Conservation (phyloP, 257 asterid species). For the Buddleja alternifolia region DNA sequence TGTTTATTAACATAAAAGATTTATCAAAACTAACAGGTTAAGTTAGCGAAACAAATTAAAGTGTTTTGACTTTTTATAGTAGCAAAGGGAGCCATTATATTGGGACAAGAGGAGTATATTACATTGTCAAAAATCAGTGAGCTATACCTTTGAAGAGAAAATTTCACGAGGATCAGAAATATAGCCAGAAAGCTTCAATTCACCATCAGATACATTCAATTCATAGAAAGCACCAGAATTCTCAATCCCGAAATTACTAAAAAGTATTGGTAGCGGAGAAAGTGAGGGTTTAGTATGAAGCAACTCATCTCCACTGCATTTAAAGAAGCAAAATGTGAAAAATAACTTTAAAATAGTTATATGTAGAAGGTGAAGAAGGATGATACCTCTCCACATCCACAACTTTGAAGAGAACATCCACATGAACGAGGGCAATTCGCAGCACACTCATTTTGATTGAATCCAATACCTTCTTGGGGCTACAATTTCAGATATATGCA, state of each 20-base stretch:
- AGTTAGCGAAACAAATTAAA: too few relatives aligned
- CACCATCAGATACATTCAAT: constrained; percentile 54
- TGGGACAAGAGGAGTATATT: neutral
- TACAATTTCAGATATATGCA: constrained; percentile 40
- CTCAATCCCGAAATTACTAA: constrained; percentile 66
- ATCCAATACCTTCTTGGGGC: constrained; percentile 83
- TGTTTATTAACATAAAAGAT: too few relatives aligned
- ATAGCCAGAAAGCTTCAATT: constrained; percentile 74
- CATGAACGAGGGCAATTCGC: constrained; percentile 76
- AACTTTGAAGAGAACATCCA: constrained; percentile 68
- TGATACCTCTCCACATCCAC: constrained; percentile 72
- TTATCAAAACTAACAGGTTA: too few relatives aligned
- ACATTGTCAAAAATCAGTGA: constrained; percentile 24
- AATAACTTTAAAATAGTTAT: constrained; percentile 24
- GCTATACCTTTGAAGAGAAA: constrained; percentile 66
- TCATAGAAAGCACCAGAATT: constrained; percentile 45
- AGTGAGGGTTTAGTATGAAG: constrained; percentile 60
- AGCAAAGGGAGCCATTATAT: too few relatives aligned
- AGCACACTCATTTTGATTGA: constrained; percentile 69
- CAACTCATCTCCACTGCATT: constrained; percentile 71
- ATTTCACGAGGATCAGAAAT: constrained; percentile 67
- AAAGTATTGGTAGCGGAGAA: constrained; percentile 71
- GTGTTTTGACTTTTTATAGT: too few relatives aligned
- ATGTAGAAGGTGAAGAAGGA: constrained; percentile 31
- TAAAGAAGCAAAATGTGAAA: constrained; percentile 34